phyloP scores from a whole-genome alignment of 1,284 basidiomycete species.

The Microbotryum saponariae region DNA sequence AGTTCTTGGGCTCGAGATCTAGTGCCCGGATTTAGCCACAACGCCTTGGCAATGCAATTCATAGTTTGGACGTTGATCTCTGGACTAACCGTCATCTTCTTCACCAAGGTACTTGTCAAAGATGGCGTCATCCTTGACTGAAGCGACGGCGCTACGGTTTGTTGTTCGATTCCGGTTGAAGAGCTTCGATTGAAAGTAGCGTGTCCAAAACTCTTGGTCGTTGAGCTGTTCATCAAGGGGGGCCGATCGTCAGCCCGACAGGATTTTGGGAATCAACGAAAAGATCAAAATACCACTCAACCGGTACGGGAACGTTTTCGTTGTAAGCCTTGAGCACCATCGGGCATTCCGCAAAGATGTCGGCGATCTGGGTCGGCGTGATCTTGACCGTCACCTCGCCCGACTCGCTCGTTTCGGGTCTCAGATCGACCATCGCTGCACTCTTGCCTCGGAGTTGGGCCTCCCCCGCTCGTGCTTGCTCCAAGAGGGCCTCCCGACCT shows the following conservation, averaged over 20 bases:
- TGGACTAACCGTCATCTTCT: constrained; percentile 74
- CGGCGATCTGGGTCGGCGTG: constrained; percentile 83
- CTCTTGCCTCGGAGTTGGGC: constrained; percentile 46
- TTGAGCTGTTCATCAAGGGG: constrained; percentile 52
- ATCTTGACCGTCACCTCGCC: constrained; percentile 84
- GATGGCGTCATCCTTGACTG: constrained; percentile 82
- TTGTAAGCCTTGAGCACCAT: constrained; percentile 84
- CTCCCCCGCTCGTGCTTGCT: constrained; percentile 57
- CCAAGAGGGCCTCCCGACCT: constrained; percentile 71
- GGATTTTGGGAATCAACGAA: constrained; percentile 11
- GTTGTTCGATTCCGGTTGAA: constrained; percentile 92
- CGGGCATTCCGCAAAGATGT: constrained; percentile 97
- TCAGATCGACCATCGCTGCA: constrained; percentile 80
- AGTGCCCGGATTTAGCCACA: neutral
- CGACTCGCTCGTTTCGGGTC: constrained; percentile 62
- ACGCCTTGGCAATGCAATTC: constrained; percentile 1
- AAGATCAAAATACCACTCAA: constrained; percentile 34
- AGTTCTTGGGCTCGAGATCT: constrained; percentile 74
- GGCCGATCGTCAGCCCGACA: neutral
- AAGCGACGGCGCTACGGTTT: constrained; percentile 57
- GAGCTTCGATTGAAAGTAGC: constrained; percentile 90
- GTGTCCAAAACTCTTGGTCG: constrained; percentile 88
- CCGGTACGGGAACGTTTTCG: constrained; percentile 83
- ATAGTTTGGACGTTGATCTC: neutral
- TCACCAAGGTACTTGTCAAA: constrained; percentile 92